These are phyloP conservation scores for Leccinum barrowsii DNA, from an alignment of 768 basidiomycete species.

Conservation along the genomic window DNA sequence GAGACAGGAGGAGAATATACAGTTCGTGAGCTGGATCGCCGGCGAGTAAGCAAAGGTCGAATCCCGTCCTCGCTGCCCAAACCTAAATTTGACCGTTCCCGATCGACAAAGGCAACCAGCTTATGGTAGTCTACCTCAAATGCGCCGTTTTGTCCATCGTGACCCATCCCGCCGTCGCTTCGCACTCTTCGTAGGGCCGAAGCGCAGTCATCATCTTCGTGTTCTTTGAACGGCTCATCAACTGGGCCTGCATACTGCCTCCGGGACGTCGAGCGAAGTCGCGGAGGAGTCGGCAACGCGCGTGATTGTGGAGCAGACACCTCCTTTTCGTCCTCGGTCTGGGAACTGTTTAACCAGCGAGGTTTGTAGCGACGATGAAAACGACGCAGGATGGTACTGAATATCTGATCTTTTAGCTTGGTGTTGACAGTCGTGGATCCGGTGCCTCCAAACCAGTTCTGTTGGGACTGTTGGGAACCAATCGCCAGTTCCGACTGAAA, in stretches of 20 bases:
- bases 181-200: constrained; percentile 56
- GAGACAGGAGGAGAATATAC: constrained; percentile 25
- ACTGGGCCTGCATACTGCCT: constrained; percentile 25
- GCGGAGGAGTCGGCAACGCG: constrained; percentile 1
- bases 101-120: constrained; percentile 20
- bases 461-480: constrained; percentile 31
- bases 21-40: constrained; percentile 43
- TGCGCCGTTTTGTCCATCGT: constrained; percentile 33
- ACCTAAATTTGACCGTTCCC: constrained; percentile 17
- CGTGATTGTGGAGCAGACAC: constrained; percentile 41
- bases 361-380: constrained; percentile 50
- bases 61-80: constrained; percentile 21
- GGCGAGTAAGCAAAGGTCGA: constrained; percentile 30
- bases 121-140: constrained; percentile 44
- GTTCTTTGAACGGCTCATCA: constrained; percentile 41
- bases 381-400: constrained; percentile 79
- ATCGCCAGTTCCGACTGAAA: constrained; percentile 40
- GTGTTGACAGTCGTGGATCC: constrained; percentile 94
- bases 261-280: constrained; percentile 16
- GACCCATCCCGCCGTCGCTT: constrained; percentile 51
- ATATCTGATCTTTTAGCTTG: constrained; percentile 92
- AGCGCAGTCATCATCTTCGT: constrained; percentile 36
- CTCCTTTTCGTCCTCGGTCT: constrained; percentile 58
- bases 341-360: constrained; percentile 34
- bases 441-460: constrained; percentile 77